Base-by-base conservation (phyloP, 345 rosid genomes). In the Draba incana region DNA sequence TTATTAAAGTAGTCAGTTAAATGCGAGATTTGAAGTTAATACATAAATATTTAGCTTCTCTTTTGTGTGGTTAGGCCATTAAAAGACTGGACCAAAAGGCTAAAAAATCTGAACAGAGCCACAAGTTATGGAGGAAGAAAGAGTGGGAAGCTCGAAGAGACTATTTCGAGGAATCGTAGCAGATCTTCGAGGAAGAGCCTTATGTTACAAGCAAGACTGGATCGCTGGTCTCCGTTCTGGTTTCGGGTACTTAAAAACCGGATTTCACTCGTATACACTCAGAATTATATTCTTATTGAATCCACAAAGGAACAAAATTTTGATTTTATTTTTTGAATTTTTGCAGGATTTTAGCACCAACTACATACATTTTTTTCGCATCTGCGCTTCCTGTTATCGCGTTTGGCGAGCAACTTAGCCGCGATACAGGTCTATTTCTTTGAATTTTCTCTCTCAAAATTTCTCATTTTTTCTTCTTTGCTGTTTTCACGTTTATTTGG, bases 341-440 rank as follows among this genome's bases (percentile, higher is more conserved):
- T 73, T 65, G 57, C 64, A 90, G 97, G 70, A 84, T 91, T 68
- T 56, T 88, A 71, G 92, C 97, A 24, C 96, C 97, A 2, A 88
- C 96, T 0, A 80, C 92, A n/a, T 91, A 88, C 62, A 91, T 85
- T 6, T 88, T 85, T 76, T 91, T 88, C 37, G 96, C 97, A 8
- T 91, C 96, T 57, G 89, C 93, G 3, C 83, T 91, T 67, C 97
- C 93, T 6, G 97, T 91, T 35, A 81, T 91, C 3, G 92, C 96
- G 12, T 91, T 91, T 11, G 97, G 97, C 1, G 96, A 91, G 74
- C 97, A 88, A 63, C 81, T 91, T 4, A 84, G 86, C 61, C 79
- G 91, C 57, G 86, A 86, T n/a, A 91, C 97, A 66, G 92, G 95
- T 85, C 25, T 42, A 13, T 20, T 8, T 43, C n/a, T n/a, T n/a